Base-by-base conservation (phyloP, 176 grass and related monocot genomes). In the Ensete glaucum region DNA sequence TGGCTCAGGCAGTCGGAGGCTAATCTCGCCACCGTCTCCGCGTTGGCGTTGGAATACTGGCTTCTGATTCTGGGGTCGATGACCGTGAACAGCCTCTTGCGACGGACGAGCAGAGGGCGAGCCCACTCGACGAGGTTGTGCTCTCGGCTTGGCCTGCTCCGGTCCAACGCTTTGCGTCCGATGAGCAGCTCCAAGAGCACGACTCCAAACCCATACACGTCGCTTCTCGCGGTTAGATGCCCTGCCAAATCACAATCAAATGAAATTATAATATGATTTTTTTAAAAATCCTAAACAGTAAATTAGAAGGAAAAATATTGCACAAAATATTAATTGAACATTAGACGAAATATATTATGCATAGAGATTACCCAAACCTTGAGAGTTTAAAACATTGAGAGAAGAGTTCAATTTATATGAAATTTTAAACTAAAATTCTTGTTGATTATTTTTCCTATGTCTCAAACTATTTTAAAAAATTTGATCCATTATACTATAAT, bases 41-140 rank as follows among this genome's bases (percentile, higher is more conserved):
- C 85, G 23, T 87, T 84, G 62, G 89, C 88, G 29, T 79, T 83
- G 11, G 90, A 93, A 80, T 98, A 98, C 9, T 98, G 90, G 12
- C 88, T 86, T 82, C 93, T 88, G 84, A 98, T 89, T 83, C 94
- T 88, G 50, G 88, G 94, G 53, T 98, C 94, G 3, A 93, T 93
- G 83, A 93, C 93, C 60, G 82, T 85, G 62, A 98, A 91, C 6
- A 98, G 75, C 73, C 91, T 93, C 70, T 90, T 77, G 62, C 85
- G 91, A 73, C 93, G 94, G 20, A 98, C 83, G 2, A 98, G 87
- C 27, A 98, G 85, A 10, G 94, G 90, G 7, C 94, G 90, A 80
- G 90, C 85, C 94, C 94, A 98, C 72, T 93, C 94, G 54, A 98
- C 90, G 22, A 98, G 82, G 76, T 98, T 93, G 69, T 93, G 94